Base-by-base conservation (phyloP, 2,329 filamentous ascomycete genomes). In the Cytospora piceae region DNA sequence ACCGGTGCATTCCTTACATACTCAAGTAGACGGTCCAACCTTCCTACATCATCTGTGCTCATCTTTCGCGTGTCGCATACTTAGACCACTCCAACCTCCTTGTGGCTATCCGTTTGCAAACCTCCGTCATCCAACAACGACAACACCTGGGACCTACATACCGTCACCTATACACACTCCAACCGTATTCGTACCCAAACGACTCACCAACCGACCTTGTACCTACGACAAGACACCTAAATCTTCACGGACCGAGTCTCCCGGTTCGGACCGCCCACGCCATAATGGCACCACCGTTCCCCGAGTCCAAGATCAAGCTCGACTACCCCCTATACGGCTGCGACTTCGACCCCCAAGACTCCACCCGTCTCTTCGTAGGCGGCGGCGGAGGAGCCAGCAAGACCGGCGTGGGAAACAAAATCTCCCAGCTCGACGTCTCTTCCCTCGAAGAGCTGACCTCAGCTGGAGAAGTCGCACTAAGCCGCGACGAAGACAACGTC, bases 241-340 rank as follows among this genome's bases (percentile, higher is more conserved):
- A 8, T 6, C 17, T 6, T 14, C 22, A 17, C 9, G 22, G 20
- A 63, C 17, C 32, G 53, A 57, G 31, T 29, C 11, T 24, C n/a
- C 15, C 5, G 39, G 56, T 57, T 51, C 8, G 17, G 34, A 34
- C 37, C 24, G 31, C 53, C 52, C 31, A 51, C 34, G 58, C 57
- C 58, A 65, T 57, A 34, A 74, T 74, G 73, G 70, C 72, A 37
- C 64, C 72, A 37, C 64, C 71, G 5, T 74, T 87, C 68, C 77
- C 79, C 63, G 77, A 77, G 67, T 85, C 90, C 67, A 90, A 87
- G 76, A 81, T 87, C 71, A 87, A 87, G 64, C 85, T 96, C 70
- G 86, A 88, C 65, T 97, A 94, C 77, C 94, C 94, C 58, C 85
- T 96, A 66, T 97, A 93, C 77, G 88, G 90, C 64, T 91, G 93